Base-by-base conservation (phyloP, 2,329 filamentous ascomycete genomes). In the Phaeosphaeria sp. region DNA sequence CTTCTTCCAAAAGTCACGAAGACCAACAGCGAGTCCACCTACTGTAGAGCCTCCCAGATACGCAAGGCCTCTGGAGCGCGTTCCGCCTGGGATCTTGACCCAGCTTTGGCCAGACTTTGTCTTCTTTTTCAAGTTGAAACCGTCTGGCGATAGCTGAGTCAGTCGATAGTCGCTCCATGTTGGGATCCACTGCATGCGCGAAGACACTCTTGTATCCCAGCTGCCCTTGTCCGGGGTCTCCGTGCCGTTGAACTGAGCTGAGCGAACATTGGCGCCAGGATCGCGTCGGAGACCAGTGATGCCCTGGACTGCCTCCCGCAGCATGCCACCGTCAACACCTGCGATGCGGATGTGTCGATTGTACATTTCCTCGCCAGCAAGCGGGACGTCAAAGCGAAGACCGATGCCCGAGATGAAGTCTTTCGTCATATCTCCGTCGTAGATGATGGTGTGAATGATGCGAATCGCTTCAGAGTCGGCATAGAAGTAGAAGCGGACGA, bases 1-100 rank as follows among this genome's bases (percentile, higher is more conserved):
- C 17, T 84, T 80, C 75, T 89, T 85, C 87, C 87, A 89, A 68
- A 89, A 89, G 64, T 88, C 82, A 2, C 83, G 81, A 47, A 87
- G 78, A 0, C 84, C 85, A 5, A 89, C 69, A 1, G 84, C 86
- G 1, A 89, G 77, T 13, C 87, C 87, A n/a, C 87, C 87, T 2
- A 76, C 73, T 0, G 79, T 82, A 5, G 86, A 83, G 9, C 83
- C 82, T 1, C 87, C 87, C 0, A 89, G 80, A 60, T 88, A 89
- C 0, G 81, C 84, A 0, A 87, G 73, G 0, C 87, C 86, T 0
- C 81, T 82, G 1, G 86, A 80, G 1, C 84, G 79, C 1, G 82
- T 85, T 1, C 84, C 84, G 0, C 83, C 86, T 0, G 84, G 82
- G 11, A 87, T 84, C 1, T 84, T 85, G 1, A 88, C 74, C 86